Evolutionary conservation across 1,284 basidiomycete species (phyloP).

Genomic region (Gomphus sp.): DNA sequence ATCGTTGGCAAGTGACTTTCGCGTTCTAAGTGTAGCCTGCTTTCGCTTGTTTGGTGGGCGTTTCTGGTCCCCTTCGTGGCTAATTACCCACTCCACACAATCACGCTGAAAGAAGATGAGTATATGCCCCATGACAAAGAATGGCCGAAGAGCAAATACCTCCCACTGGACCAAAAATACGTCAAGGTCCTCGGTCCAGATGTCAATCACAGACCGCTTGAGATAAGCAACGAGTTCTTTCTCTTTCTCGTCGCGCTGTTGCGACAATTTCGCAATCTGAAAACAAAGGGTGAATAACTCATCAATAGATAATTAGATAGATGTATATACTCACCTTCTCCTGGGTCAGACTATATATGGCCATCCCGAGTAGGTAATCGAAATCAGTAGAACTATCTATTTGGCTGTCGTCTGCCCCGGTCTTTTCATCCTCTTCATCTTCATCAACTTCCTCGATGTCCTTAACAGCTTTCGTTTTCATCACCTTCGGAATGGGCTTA

Average conservation of each 20-base stretch:
- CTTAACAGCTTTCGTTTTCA: conserved; percentile 62
- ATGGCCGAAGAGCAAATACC: conserved; percentile 33
- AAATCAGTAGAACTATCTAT: conserved; percentile 59
- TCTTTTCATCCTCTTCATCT: conserved; percentile 51
- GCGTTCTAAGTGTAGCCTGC: conserved; percentile 64
- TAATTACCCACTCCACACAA: conserved; percentile 52
- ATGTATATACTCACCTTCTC: conserved; percentile 66
- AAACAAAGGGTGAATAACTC: background rate
- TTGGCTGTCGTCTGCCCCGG: conserved; percentile 31
- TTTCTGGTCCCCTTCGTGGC: conserved; percentile 41
- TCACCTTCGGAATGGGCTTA: conserved; percentile 78
- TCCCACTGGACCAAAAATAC: conserved; percentile 81
- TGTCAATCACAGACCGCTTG: conserved; percentile 68
- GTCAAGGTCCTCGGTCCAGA: conserved; percentile 92
- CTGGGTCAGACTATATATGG: conserved; percentile 89
- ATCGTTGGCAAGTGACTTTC: conserved; percentile 49
- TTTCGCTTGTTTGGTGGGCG: conserved; percentile 68
- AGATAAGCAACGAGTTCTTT: conserved; percentile 74
- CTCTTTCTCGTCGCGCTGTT: conserved; percentile 81
- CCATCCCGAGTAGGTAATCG: conserved; percentile 94
- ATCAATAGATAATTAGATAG: background rate
- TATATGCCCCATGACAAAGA: background rate
- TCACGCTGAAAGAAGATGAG: conserved; percentile 34
- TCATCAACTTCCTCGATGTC: conserved; percentile 62
- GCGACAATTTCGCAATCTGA: conserved; percentile 79